Evolutionary conservation across 176 grass and related monocot genomes (phyloP).

Genomic region (Tillandsia leiboldiana): DNA sequence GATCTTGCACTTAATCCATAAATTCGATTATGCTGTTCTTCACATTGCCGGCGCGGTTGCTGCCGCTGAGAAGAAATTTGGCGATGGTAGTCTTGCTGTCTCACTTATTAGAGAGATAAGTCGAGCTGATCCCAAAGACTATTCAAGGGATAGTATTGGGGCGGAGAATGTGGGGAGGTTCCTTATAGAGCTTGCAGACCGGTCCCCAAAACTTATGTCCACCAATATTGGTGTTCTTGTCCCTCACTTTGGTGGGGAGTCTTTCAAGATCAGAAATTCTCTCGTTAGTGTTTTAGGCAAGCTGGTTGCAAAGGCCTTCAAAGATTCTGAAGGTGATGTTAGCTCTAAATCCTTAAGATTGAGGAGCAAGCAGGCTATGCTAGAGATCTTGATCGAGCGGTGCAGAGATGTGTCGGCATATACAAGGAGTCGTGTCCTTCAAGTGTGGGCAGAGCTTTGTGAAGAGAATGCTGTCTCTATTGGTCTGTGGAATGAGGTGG

Average conservation of each 20-base stretch:
- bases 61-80: slow-evolving; percentile 62
- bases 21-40: slow-evolving; percentile 60
- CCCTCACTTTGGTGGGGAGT: slow-evolving; percentile 93
- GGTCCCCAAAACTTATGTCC: slow-evolving; percentile 71
- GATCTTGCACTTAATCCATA: slow-evolving; percentile 70
- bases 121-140: slow-evolving; percentile 76
- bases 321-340: slow-evolving; percentile 66
- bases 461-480: slow-evolving; percentile 89
- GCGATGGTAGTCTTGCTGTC: slow-evolving; percentile 71
- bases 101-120: slow-evolving; percentile 85
- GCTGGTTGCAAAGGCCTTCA: slow-evolving; percentile 72
- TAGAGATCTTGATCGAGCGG: slow-evolving; percentile 84
- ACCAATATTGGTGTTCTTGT: slow-evolving; percentile 82
- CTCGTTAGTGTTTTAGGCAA: slow-evolving; percentile 91
- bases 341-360: slow-evolving; percentile 55
- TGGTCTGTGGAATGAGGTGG: slow-evolving; percentile 95
- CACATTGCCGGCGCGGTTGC: slow-evolving; percentile 70
- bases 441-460: slow-evolving; percentile 91
- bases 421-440: slow-evolving; percentile 85
- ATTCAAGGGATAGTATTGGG: slow-evolving; percentile 62
- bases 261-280: slow-evolving; percentile 97
- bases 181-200: slow-evolving; percentile 66
- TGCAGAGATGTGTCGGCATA: slow-evolving; percentile 93
- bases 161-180: slow-evolving; percentile 89
- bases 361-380: slow-evolving; percentile 79